phyloP scores from a whole-genome alignment of 371 early-diverging fungal genomes.

The Saksenaea vasiformis region DNA sequence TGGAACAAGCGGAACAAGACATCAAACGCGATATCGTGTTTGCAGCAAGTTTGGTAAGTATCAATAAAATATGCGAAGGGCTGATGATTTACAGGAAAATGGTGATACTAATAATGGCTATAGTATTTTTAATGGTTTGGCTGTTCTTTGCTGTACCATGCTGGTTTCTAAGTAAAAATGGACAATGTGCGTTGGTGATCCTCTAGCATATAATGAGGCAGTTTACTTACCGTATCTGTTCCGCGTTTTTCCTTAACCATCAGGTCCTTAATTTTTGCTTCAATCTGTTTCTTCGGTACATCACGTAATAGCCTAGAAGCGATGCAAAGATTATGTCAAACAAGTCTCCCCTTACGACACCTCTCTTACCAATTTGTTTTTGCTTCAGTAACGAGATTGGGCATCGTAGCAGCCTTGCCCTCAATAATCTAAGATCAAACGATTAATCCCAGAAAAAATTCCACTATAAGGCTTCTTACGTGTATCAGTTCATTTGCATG shows the following conservation, averaged over 20 bases:
- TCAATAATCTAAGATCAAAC: conserved; percentile 25
- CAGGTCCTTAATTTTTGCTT: conserved; percentile 47
- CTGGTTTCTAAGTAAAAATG: background rate
- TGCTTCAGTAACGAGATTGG: conserved; percentile 30
- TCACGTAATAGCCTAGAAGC: conserved; percentile 24
- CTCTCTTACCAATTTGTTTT: conserved; percentile 23
- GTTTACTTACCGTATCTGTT: conserved; percentile 41
- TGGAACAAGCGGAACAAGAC: conserved; percentile 89
- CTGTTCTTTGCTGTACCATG: conserved; percentile 13
- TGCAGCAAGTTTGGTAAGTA: conserved; percentile 88
- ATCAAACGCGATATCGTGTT: conserved; percentile 99
- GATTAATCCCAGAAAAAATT: conserved; percentile 1
- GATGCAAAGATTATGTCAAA: background rate
- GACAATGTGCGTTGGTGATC: background rate
- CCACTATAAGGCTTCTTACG: no score
- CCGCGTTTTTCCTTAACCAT: conserved; percentile 55
- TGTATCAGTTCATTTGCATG: conserved; percentile 35
- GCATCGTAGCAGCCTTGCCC: conserved; percentile 41
- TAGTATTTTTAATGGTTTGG: background rate
- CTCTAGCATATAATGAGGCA: background rate
- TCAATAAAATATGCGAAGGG: background rate
- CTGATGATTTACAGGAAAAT: background rate
- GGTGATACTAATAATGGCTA: background rate
- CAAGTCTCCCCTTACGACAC: no score
- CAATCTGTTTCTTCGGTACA: conserved; percentile 44